Evolutionary conservation across 129 eudicot genomes (phyloP), one percentile per base, ranked within the genome.

Genomic region (Scalesia atractyloides): DNA sequence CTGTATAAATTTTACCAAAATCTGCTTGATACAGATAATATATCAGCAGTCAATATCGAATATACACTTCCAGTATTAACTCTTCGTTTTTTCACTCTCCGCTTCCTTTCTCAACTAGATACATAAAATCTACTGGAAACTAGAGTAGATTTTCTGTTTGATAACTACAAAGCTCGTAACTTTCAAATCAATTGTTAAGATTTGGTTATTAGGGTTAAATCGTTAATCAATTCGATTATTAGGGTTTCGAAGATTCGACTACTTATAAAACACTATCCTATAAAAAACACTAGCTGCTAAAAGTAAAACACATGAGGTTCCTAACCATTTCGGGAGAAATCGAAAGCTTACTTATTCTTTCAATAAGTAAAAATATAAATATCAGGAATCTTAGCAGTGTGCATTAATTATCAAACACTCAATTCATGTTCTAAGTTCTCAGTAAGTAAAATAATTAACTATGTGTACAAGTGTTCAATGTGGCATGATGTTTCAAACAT

Each of bases 21-120:
- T 60, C 66, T 60, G 66, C 19, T 60, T 60, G 66, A 60, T 60
- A 26, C 65, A 60, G 18, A 9, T 13, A 26, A 14, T 13, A 60
- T 26, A 9, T 18, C 10, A 26, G 43, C 13, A 26, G 30, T 22
- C 33, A 19, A 19, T 54, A 54, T 54, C 61, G 2, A 6, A 54
- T 54, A 19, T 20, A 54, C 61, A 54, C 61, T 54, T 54, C 10
- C 6, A 9, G 20, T 54, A 19, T 54, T 33, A 57, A 11, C 37
- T 11, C 37, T 57, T 57, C 6, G 15, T 11, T 24, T 19, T 19
- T 54, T 54, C 19, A 54, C 22, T 54, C 33, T 53, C 26, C 30
- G 11, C 19, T 13, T 56, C 14, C 5, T 56, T 18, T 56, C 8
- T 37, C 7, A 41, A 41, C 46, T 41, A 41, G 46, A 41, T 41